phyloP scores from a whole-genome alignment of 192 early-diverging fungal genomes.

The Backusella sp. region DNA sequence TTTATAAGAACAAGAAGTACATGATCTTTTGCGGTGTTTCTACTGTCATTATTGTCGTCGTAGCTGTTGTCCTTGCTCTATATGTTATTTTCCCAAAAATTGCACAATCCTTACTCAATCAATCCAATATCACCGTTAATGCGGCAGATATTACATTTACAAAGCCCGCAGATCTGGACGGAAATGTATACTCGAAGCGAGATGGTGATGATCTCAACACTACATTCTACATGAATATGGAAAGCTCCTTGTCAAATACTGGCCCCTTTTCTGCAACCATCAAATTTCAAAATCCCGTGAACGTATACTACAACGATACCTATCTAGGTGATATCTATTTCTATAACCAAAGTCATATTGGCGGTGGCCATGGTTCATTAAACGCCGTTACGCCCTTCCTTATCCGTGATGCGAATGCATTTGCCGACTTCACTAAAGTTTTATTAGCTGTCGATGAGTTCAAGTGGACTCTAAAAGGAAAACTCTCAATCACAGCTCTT shows the following conservation, averaged over 20 bases:
- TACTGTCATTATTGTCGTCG: slow-evolving; percentile 42
- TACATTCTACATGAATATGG: slow-evolving; percentile 38
- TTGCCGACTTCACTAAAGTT: slow-evolving; percentile 44
- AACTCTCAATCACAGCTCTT: slow-evolving; percentile 24
- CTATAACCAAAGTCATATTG: slow-evolving; percentile 33
- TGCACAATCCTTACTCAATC: slow-evolving; percentile 48
- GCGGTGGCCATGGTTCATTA: slow-evolving; percentile 42
- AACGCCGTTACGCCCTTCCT: slow-evolving; percentile 30
- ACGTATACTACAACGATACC: slow-evolving; percentile 40
- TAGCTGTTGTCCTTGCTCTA: too few species aligned
- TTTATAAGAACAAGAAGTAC: slow-evolving; percentile 50
- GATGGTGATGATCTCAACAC: slow-evolving; percentile 26
- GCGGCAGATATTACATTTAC: slow-evolving; percentile 42
- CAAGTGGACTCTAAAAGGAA: slow-evolving; percentile 29
- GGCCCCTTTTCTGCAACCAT: slow-evolving; percentile 53
- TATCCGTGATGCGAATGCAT: slow-evolving; percentile 38
- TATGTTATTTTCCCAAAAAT: too few species aligned
- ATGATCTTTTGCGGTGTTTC: slow-evolving; percentile 51
- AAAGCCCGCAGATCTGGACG: slow-evolving; percentile 1
- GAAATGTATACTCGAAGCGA: not conserved
- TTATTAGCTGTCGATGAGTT: slow-evolving; percentile 43
- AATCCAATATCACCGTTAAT: slow-evolving; percentile 37
- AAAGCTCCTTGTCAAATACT: slow-evolving; percentile 39
- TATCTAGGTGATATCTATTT: slow-evolving; percentile 40
- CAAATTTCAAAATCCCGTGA: slow-evolving; percentile 43